A percentile compares a stretch with the other conserved stretches of the same genome.
Evolutionary conservation across 192 early-diverging fungal genomes (phyloP).

Genomic region (Mortierella hygrophila): DNA sequence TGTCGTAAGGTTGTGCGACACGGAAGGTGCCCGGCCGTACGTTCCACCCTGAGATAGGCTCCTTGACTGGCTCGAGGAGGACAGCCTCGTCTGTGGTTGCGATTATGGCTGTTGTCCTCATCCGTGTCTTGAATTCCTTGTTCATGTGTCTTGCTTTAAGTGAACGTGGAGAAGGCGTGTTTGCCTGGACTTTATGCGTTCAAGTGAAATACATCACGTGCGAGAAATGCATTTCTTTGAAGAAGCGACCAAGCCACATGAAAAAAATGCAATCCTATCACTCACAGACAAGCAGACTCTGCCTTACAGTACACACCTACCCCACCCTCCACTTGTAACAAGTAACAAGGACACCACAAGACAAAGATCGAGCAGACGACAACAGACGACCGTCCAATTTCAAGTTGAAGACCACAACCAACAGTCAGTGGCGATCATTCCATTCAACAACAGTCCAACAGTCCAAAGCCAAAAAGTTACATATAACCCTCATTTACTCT

Average conservation of each 20-base stretch:
- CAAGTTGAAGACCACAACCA: not conserved
- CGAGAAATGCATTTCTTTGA: too few species aligned
- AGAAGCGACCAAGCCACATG: too few species aligned
- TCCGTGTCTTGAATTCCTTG: not conserved
- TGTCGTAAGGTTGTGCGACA: conserved; percentile 35
- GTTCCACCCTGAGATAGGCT: conserved; percentile 21
- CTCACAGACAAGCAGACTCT: too few species aligned
- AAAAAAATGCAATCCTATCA: too few species aligned
- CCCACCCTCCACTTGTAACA: too few species aligned
- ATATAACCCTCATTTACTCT: not conserved
- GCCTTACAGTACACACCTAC: too few species aligned
- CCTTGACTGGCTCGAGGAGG: conserved; percentile 20
- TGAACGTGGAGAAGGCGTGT: too few species aligned
- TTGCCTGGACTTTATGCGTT: too few species aligned
- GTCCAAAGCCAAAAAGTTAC: not conserved
- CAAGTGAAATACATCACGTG: too few species aligned
- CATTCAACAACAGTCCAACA: not conserved
- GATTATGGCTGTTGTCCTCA: conserved; percentile 8
- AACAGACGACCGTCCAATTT: not conserved
- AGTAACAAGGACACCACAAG: not conserved
- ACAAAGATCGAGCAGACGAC: not conserved
- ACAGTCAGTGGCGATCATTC: not conserved
- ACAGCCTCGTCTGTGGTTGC: not conserved
- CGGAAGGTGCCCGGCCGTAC: conserved; percentile 49
- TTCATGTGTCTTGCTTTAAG: too few species aligned